A percentile compares a stretch with the other conserved stretches of the same genome.
Evolutionary conservation across 768 basidiomycete species (phyloP).

Genomic region (Mycena capillaripes): DNA sequence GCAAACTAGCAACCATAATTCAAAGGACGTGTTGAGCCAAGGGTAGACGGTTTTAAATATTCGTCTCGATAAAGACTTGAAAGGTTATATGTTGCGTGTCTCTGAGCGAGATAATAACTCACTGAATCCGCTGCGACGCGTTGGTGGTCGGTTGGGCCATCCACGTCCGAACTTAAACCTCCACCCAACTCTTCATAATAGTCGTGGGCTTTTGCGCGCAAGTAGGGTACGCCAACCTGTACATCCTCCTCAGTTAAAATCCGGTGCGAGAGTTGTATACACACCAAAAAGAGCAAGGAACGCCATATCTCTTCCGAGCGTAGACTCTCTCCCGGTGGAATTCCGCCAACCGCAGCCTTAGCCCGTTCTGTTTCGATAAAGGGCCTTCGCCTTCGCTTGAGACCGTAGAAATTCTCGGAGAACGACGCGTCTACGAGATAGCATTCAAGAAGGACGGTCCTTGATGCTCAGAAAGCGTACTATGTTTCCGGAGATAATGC

Average conservation of each 20-base stretch:
- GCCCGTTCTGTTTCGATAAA: slow-evolving; percentile 79
- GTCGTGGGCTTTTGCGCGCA: slow-evolving; percentile 91
- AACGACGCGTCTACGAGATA: slow-evolving; percentile 84
- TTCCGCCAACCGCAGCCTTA: slow-evolving; percentile 74
- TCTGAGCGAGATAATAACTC: slow-evolving; percentile 32
- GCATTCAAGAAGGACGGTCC: slow-evolving; percentile 6
- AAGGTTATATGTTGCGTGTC: slow-evolving; percentile 54
- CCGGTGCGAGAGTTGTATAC: slow-evolving; percentile 42
- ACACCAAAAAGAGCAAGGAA: slow-evolving; percentile 85
- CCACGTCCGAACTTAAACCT: slow-evolving; percentile 77
- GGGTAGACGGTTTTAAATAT: slow-evolving; percentile 86
- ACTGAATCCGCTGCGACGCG: slow-evolving; percentile 69
- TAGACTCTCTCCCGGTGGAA: slow-evolving; percentile 76
- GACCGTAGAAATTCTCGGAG: slow-evolving; percentile 95
- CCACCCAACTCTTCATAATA: slow-evolving; percentile 94
- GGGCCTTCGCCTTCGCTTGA: slow-evolving; percentile 84
- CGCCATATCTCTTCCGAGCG: slow-evolving; percentile 77
- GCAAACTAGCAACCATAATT: slow-evolving; percentile 86
- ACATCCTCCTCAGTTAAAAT: background rate
- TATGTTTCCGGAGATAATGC: slow-evolving; percentile 89
- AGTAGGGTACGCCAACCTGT: slow-evolving; percentile 90
- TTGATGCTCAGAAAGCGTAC: slow-evolving; percentile 58
- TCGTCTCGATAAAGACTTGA: slow-evolving; percentile 67
- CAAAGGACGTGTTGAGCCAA: slow-evolving; percentile 81
- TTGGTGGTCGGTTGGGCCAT: slow-evolving; percentile 59